Percentiles rank a stretch among this genome's conserved stretches.
Evolutionary conservation across 768 basidiomycete species (phyloP).

Genomic region (Mycena kentingensis): DNA sequence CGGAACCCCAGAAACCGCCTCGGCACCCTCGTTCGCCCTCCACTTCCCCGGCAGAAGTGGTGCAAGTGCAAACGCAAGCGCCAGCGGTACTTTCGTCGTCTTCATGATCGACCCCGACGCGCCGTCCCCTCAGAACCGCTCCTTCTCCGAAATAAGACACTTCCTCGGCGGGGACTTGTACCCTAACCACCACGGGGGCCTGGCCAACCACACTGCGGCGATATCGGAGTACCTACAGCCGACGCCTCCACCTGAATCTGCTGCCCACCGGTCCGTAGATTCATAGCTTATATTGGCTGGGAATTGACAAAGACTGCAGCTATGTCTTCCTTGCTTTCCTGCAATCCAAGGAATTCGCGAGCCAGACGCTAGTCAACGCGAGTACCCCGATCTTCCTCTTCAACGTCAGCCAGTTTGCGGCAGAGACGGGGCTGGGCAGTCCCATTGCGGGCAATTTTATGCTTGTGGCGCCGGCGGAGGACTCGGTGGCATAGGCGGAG

Average conservation of each 20-base stretch:
- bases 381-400: slow-evolving; percentile 40
- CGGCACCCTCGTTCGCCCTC: too few species aligned
- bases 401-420: slow-evolving; percentile 40
- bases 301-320: slow-evolving; percentile 9
- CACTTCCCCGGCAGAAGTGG: too few species aligned
- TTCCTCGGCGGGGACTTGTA: slow-evolving; percentile 43
- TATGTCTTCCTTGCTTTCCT: slow-evolving; percentile 28
- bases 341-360: slow-evolving; percentile 25
- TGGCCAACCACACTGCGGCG: slow-evolving; percentile 42
- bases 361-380: slow-evolving; percentile 31
- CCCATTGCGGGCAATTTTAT: slow-evolving; percentile 49
- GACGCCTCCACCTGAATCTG: slow-evolving; percentile 42
- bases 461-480: too few species aligned
- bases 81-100: too few species aligned
- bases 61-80: too few species aligned
- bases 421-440: slow-evolving; percentile 32
- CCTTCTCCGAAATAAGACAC: slow-evolving; percentile 41
- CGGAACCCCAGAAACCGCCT: too few species aligned
- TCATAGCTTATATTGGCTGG: background rate
- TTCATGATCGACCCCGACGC: slow-evolving; percentile 52
- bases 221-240: slow-evolving; percentile 43
- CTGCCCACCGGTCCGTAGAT: slow-evolving; percentile 46
- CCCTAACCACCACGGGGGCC: slow-evolving; percentile 29
- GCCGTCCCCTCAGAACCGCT: slow-evolving; percentile 41
- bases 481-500: too few species aligned